Conservation (phyloP, 805 yeast genomes). For the Saturnispora quitensis region DNA sequence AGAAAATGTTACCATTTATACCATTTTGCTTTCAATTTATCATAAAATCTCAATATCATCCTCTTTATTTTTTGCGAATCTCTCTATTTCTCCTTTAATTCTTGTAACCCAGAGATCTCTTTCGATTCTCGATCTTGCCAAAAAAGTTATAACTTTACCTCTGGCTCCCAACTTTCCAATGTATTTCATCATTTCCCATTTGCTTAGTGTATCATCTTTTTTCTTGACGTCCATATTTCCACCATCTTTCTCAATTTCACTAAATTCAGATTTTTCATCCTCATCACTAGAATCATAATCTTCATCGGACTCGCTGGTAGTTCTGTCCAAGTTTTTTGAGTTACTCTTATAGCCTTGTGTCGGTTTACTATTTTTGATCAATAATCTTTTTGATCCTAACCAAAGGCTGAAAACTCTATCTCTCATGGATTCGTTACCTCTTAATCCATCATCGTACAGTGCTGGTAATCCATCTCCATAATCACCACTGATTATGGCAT, state of each 20-base stretch:
- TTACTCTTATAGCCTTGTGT: neutral
- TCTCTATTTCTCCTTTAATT: constrained; percentile 36
- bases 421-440: constrained; percentile 67
- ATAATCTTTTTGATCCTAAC: constrained; percentile 58
- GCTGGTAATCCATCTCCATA: constrained; percentile 59
- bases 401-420: constrained; percentile 74
- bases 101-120: constrained; percentile 71
- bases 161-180: constrained; percentile 52
- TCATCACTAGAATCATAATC: neutral
- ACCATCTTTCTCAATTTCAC: neutral
- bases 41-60: constrained; percentile 10
- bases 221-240: neutral
- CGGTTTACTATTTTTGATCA: constrained; percentile 22
- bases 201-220: neutral
- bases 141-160: constrained; percentile 62
- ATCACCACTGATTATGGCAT: constrained; percentile 15
- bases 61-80: constrained; percentile 16
- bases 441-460: constrained; percentile 76
- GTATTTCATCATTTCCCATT: constrained; percentile 31
- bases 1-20: neutral
- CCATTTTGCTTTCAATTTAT: neutral
- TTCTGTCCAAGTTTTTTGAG: neutral
- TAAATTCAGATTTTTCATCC: neutral
- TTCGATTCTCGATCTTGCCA: constrained; percentile 76
- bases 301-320: neutral